phyloP scores from a whole-genome alignment of 371 early-diverging fungal genomes.

The Rhizopus sp. region DNA sequence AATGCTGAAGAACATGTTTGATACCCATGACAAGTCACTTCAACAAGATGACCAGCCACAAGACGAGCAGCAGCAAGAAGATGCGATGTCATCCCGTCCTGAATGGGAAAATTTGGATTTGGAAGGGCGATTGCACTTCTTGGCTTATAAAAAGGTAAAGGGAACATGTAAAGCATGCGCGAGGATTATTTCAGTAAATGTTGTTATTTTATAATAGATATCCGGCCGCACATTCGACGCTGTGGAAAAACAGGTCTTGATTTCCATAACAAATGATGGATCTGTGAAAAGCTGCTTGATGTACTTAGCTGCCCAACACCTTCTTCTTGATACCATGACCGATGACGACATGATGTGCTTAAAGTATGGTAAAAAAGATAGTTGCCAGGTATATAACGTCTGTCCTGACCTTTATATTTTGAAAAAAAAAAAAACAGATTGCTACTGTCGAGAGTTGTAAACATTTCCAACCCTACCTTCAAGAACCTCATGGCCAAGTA shows the following conservation, averaged over 20 bases:
- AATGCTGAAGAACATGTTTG: constrained; percentile 3
- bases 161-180: constrained; percentile 3
- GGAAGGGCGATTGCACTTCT: constrained; percentile 3
- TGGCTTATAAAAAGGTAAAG: constrained; percentile 4
- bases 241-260: constrained; percentile 2
- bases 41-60: constrained; percentile 4
- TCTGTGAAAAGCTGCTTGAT: constrained; percentile 4
- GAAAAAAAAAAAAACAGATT: constrained; percentile 1
- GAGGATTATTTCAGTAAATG: constrained; percentile 2
- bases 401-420: constrained; percentile 3
- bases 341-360: constrained; percentile 4
- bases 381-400: constrained; percentile 4
- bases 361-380: constrained; percentile 4
- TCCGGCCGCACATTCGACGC: constrained; percentile 4
- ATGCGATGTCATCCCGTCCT: constrained; percentile 3
- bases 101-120: constrained; percentile 4
- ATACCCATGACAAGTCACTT: constrained; percentile 3
- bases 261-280: constrained; percentile 4
- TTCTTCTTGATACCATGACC: constrained; percentile 4
- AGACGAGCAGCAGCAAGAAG: constrained; percentile 4
- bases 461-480: constrained; percentile 4
- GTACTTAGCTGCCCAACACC: constrained; percentile 4
- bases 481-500: constrained; percentile 4
- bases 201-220: constrained; percentile 3
- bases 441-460: constrained; percentile 4